Percentiles rank a stretch among this genome's conserved stretches.
Evolutionary conservation across 176 grass and related monocot genomes (phyloP).

Genomic region (Avena eriantha): DNA sequence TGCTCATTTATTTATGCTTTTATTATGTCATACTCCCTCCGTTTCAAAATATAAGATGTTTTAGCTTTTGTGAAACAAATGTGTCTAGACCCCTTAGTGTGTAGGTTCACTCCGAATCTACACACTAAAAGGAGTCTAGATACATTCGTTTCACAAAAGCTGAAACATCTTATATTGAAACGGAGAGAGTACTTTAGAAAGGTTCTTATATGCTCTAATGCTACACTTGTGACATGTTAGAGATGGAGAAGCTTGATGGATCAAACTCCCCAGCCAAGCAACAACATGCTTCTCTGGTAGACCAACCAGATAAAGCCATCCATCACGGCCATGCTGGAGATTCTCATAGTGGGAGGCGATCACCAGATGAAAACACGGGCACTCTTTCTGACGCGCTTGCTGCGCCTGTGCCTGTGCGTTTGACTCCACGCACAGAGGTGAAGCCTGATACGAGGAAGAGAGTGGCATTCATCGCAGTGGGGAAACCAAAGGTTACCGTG

Average conservation of each 20-base stretch:
- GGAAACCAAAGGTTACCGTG: slow-evolving; percentile 32
- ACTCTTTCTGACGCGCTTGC: not conserved
- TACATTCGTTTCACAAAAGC: too few relatives aligned
- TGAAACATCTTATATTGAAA: too few relatives aligned
- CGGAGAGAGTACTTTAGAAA: not conserved
- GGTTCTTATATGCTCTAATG: not conserved
- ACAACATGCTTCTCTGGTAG: not conserved
- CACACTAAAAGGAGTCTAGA: too few relatives aligned
- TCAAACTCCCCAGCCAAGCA: not conserved
- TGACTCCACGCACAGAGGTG: not conserved
- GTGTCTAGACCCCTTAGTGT: too few relatives aligned
- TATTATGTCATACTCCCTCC: not conserved
- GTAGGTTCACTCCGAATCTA: too few relatives aligned
- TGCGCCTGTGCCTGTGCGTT: slow-evolving; percentile 18
- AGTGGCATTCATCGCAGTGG: slow-evolving; percentile 66
- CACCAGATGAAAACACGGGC: not conserved
- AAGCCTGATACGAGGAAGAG: slow-evolving; percentile 46
- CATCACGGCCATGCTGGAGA: not conserved
- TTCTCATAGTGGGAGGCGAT: not conserved
- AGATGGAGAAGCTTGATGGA: slow-evolving; percentile 20
- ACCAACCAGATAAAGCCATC: slow-evolving; percentile 38
- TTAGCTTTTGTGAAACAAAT: too few relatives aligned
- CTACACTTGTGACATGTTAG: slow-evolving; percentile 15
- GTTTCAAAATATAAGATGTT: too few relatives aligned
- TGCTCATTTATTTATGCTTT: not conserved